phyloP scores from a whole-genome alignment of 495 filamentous ascomycete species.

The Aspergillus ostianus region DNA sequence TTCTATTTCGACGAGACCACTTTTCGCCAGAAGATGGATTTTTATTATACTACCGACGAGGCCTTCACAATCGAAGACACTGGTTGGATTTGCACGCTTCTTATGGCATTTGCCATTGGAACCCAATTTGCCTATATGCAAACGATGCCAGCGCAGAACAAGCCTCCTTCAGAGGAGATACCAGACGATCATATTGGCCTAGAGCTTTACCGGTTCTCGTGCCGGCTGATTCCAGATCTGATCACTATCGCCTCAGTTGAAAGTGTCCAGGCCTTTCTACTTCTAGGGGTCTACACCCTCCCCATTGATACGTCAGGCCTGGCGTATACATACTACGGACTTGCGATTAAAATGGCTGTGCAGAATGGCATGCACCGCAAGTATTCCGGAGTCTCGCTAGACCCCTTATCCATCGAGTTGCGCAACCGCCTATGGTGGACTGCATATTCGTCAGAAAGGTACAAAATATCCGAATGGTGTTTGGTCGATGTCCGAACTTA shows the following conservation, averaged over 20 bases:
- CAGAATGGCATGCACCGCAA: conserved; percentile 20
- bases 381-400: not conserved
- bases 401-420: conserved; percentile 5
- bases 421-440: conserved; percentile 19
- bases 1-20: conserved; percentile 18
- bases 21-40: conserved; percentile 16
- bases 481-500: not conserved
- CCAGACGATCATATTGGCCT: conserved; percentile 12
- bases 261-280: conserved; percentile 17
- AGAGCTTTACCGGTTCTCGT: conserved; percentile 19
- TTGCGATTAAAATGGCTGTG: conserved; percentile 19
- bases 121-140: conserved; percentile 25
- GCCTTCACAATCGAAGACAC: conserved; percentile 15
- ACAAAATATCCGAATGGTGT: not conserved
- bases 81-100: conserved; percentile 23
- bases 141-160: not conserved
- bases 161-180: not conserved
- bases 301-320: conserved; percentile 17
- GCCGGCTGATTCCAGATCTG: conserved; percentile 18
- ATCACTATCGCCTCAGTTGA: conserved; percentile 18
- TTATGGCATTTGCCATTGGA: conserved; percentile 23
- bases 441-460: conserved; percentile 15
- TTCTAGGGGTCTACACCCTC: conserved; percentile 16
- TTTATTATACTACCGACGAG: conserved; percentile 10
- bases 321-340: conserved; percentile 17